Evolutionary conservation across 2,329 filamentous ascomycete genomes (phyloP).

Genomic region (Diaporthe longicolla): DNA sequence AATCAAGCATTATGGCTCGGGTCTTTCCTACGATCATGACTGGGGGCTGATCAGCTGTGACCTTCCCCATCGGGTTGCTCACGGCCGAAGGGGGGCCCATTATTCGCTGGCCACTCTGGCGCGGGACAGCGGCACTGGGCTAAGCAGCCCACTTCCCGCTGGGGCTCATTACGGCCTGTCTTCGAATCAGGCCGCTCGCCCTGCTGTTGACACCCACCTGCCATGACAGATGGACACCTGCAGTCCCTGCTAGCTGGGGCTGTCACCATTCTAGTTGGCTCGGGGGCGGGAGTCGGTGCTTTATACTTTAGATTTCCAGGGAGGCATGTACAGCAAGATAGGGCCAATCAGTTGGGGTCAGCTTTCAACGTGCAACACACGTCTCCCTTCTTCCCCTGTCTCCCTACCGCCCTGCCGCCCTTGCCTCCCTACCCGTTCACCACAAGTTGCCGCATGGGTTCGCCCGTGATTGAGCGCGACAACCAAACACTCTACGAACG

Average conservation of each 20-base stretch:
- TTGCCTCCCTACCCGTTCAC: no score
- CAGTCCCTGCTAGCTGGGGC: constrained; percentile 3
- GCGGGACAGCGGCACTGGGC: constrained; percentile 11
- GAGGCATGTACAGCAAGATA: not conserved
- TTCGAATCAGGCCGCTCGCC: constrained; percentile 28
- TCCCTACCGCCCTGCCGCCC: no score
- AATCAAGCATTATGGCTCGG: constrained; percentile 21
- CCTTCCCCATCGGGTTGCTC: constrained; percentile 41
- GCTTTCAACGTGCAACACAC: constrained; percentile 15
- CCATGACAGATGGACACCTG: not conserved
- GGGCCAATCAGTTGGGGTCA: constrained; percentile 12
- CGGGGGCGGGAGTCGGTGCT: not conserved
- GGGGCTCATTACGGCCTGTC: constrained; percentile 13
- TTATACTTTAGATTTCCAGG: constrained; percentile 21
- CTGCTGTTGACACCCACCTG: not conserved
- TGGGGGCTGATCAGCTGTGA: constrained; percentile 19
- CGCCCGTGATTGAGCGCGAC: not conserved
- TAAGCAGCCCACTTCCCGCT: constrained; percentile 14
- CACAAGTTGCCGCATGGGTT: no score
- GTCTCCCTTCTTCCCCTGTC: not conserved
- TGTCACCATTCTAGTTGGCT: constrained; percentile 3
- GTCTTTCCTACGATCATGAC: constrained; percentile 13
- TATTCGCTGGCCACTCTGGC: constrained; percentile 17
- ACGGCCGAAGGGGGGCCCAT: constrained; percentile 15
- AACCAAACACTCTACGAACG: no score